phyloP scores from a whole-genome alignment of 176 grass and related monocot genomes.

The Urochloa ruziziensis region DNA sequence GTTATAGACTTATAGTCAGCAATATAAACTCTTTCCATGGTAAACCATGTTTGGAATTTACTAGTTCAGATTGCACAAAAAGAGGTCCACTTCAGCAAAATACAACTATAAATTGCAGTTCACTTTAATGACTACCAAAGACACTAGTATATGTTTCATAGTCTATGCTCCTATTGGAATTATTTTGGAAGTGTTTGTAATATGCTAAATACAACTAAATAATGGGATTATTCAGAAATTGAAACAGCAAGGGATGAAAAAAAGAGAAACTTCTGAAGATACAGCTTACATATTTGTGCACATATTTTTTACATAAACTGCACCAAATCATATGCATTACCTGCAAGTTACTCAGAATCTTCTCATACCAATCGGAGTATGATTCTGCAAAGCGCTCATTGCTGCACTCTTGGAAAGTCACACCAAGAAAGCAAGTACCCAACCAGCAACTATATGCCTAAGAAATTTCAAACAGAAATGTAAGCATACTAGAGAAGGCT shows the following conservation, averaged over 20 bases:
- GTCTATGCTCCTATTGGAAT: not conserved
- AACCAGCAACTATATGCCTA: conserved; percentile 46
- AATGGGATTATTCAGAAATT: not conserved
- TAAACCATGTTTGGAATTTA: not conserved
- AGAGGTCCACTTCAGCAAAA: not conserved
- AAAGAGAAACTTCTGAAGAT: not conserved
- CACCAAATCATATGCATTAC: conserved; percentile 19
- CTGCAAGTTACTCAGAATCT: conserved; percentile 46
- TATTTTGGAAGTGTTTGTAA: conserved; percentile 6
- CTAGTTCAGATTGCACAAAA: not conserved
- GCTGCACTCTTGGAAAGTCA: conserved; percentile 48
- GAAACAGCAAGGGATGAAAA: not conserved
- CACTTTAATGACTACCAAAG: not conserved
- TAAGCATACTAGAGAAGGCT: not conserved
- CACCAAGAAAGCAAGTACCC: conserved; percentile 50
- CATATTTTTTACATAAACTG: not conserved
- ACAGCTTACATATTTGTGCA: not conserved
- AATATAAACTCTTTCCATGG: conserved; percentile 1
- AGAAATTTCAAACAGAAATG: conserved; percentile 8
- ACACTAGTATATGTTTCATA: not conserved
- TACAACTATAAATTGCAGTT: not conserved
- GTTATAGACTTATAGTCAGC: not conserved
- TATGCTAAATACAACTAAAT: conserved; percentile 6
- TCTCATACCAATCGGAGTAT: conserved; percentile 49
- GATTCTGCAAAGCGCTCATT: conserved; percentile 39